These are phyloP conservation scores for Sugiyamaella lignohabitans DNA, from an alignment of 805 yeast genomes.

Conservation along the genomic window DNA sequence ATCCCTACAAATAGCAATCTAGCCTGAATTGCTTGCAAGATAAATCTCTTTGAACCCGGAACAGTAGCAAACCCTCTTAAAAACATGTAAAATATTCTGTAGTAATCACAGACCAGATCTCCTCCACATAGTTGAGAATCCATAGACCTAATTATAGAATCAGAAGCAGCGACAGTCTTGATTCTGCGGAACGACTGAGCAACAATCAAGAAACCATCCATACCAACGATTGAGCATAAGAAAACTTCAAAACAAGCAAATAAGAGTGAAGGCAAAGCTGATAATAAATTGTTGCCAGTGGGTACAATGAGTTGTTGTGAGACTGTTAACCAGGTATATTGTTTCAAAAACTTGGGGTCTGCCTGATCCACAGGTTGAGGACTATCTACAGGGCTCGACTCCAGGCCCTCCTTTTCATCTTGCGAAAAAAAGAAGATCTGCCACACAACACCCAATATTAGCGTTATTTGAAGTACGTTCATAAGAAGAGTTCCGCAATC, in stretches of 20 bases:
- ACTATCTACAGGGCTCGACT: not conserved
- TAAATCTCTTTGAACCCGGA: slow-evolving; percentile 23
- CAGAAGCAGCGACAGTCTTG: slow-evolving; percentile 11
- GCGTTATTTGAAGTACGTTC: slow-evolving; percentile 19
- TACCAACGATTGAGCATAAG: slow-evolving; percentile 21
- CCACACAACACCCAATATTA: slow-evolving; percentile 27
- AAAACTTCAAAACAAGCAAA: slow-evolving; percentile 17
- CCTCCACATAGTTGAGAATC: slow-evolving; percentile 37
- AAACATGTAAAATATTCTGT: slow-evolving; percentile 26
- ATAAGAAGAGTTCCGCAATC: slow-evolving; percentile 9
- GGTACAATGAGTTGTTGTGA: slow-evolving; percentile 24
- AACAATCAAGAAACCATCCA: slow-evolving; percentile 20
- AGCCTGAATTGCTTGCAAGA: slow-evolving; percentile 30
- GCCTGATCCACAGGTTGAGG: not conserved
- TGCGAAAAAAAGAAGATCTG: not conserved
- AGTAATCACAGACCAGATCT: slow-evolving; percentile 24
- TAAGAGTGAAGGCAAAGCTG: slow-evolving; percentile 10
- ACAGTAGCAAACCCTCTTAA: slow-evolving; percentile 23
- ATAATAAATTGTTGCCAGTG: slow-evolving; percentile 8
- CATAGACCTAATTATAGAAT: slow-evolving; percentile 23
- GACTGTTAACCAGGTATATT: slow-evolving; percentile 25
- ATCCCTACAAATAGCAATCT: slow-evolving; percentile 22
- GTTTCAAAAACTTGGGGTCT: slow-evolving; percentile 1
- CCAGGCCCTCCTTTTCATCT: not conserved
- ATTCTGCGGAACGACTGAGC: slow-evolving; percentile 12